These are phyloP conservation scores for Aspergillus indologenus DNA, from an alignment of 495 filamentous ascomycete genomes.

Conservation along the genomic window DNA sequence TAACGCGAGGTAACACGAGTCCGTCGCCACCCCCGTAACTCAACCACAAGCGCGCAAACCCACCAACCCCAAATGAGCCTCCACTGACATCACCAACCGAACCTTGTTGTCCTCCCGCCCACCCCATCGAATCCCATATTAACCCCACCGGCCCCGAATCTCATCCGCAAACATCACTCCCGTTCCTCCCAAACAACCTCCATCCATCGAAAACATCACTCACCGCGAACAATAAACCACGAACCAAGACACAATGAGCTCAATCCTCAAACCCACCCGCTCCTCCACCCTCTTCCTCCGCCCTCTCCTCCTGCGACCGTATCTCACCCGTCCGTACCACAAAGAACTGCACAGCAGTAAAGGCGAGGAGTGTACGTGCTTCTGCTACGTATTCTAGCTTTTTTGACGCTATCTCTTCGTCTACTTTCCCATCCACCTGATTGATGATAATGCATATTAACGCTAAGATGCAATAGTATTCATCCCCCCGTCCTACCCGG, in stretches of 20 bases:
- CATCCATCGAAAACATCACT: not conserved
- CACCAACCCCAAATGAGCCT: slow-evolving; percentile 8
- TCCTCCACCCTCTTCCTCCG: slow-evolving; percentile 11
- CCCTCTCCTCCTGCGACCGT: slow-evolving; percentile 1
- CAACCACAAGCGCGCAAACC: slow-evolving; percentile 10
- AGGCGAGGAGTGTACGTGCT: slow-evolving; percentile 15
- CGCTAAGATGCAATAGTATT: slow-evolving; percentile 10
- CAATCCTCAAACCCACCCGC: not conserved
- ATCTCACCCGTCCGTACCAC: slow-evolving; percentile 10
- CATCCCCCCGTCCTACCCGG: slow-evolving; percentile 20
- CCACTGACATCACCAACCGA: slow-evolving; percentile 1
- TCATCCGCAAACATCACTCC: no score
- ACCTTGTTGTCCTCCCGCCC: not conserved
- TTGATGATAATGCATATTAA: no score
- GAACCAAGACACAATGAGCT: not conserved
- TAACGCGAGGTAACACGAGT: not conserved
- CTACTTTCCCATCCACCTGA: no score
- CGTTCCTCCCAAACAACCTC: not conserved
- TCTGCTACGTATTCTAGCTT: no score
- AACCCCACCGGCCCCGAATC: not conserved
- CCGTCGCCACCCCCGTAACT: not conserved
- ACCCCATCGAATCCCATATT: not conserved
- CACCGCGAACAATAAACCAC: not conserved
- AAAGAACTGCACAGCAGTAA: slow-evolving; percentile 14
- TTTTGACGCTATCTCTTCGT: no score